These are phyloP conservation scores for Sarocladium oryzae DNA, from an alignment of 2,329 filamentous ascomycete species.

Conservation along the genomic window DNA sequence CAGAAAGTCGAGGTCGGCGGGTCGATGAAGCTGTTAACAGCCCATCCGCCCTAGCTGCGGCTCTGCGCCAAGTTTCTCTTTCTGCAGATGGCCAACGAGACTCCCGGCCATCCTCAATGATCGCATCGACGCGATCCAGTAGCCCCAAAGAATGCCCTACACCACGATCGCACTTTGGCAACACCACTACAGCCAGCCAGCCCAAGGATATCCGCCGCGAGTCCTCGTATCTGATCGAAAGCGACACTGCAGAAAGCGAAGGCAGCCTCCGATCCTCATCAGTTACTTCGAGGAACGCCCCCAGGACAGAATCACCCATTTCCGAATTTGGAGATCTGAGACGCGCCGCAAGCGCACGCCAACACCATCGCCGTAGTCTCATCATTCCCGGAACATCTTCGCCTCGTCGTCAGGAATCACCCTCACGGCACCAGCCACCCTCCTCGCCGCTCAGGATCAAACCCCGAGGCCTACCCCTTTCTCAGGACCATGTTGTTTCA, in stretches of 20 bases:
- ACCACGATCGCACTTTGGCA: conserved; percentile 72
- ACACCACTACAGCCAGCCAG: conserved; percentile 50
- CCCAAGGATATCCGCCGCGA: conserved; percentile 63
- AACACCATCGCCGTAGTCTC: conserved; percentile 80
- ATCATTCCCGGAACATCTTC: conserved; percentile 74
- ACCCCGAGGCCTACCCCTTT: conserved; percentile 56
- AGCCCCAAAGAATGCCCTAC: conserved; percentile 90
- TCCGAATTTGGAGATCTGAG: conserved; percentile 76
- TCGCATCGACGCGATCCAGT: conserved; percentile 75
- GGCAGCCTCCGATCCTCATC: conserved; percentile 80
- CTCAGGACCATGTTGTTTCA: conserved; percentile 64
- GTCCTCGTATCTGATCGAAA: conserved; percentile 69
- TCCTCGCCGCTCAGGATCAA: conserved; percentile 88
- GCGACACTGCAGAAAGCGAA: conserved; percentile 80
- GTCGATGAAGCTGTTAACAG: conserved; percentile 35
- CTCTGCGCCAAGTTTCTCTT: conserved; percentile 37
- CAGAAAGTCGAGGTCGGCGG: conserved; percentile 15
- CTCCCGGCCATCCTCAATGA: conserved; percentile 43
- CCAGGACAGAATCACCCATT: conserved; percentile 81
- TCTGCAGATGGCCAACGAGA: conserved; percentile 17
- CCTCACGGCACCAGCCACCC: conserved; percentile 69
- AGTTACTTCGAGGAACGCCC: conserved; percentile 57
- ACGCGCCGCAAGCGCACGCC: conserved; percentile 69
- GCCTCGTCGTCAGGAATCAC: conserved; percentile 81
- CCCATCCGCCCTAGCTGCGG: conserved; percentile 49